Evolutionary conservation across 768 basidiomycete species (phyloP).

Genomic region (Tulasnella sp.): DNA sequence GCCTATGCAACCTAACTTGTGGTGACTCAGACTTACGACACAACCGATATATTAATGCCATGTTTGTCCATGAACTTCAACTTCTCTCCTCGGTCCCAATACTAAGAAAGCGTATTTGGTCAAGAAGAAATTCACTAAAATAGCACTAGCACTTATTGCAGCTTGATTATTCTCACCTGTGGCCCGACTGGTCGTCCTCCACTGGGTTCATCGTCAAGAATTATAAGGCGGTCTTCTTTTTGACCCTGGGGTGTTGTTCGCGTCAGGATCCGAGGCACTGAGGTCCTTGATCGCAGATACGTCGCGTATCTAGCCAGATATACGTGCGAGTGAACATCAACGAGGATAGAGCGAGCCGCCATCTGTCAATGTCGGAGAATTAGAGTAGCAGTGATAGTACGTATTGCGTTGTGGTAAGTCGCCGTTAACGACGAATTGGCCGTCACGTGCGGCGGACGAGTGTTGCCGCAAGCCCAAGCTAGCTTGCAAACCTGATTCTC

Average conservation of each 20-base stretch:
- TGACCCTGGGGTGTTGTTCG: constrained; percentile 35
- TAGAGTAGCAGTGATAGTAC: too few relatives aligned
- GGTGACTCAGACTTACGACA: constrained; percentile 15
- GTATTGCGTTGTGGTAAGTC: too few relatives aligned
- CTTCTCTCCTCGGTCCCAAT: constrained; percentile 72
- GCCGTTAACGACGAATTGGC: too few relatives aligned
- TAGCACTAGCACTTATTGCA: too few relatives aligned
- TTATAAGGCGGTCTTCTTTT: constrained; percentile 58
- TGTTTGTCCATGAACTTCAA: constrained; percentile 78
- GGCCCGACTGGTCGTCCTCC: constrained; percentile 71
- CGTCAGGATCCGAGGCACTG: constrained; percentile 57
- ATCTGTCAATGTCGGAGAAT: too few relatives aligned
- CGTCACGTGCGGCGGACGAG: too few relatives aligned
- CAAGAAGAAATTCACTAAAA: too few relatives aligned
- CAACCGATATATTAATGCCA: constrained; percentile 29
- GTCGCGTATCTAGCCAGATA: constrained; percentile 72
- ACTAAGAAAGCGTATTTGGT: too few relatives aligned
- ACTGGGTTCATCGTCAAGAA: constrained; percentile 69
- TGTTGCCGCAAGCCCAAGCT: too few relatives aligned
- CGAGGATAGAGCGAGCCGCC: constrained; percentile 32
- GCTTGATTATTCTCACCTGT: too few relatives aligned
- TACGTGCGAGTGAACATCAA: constrained; percentile 82
- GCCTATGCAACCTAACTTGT: too few relatives aligned
- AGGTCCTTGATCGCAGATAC: constrained; percentile 50
- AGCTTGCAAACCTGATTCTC: too few relatives aligned